phyloP scores from a whole-genome alignment of 768 basidiomycete species.

The Mycena filopes region DNA sequence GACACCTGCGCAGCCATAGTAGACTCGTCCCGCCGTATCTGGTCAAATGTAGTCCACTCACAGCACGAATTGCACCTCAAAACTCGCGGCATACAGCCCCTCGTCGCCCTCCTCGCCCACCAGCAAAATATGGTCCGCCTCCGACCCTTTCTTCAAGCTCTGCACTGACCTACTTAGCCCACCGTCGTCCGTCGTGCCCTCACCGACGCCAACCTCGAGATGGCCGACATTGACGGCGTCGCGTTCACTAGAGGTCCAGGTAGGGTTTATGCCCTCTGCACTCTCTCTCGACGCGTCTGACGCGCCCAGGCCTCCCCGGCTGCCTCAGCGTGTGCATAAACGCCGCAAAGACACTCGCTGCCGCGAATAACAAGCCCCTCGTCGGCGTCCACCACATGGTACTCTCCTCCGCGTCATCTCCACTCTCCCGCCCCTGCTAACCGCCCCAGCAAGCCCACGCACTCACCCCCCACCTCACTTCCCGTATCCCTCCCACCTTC shows the following conservation, averaged over 20 bases:
- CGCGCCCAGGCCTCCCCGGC: conserved; percentile 73
- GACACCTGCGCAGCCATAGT: conserved; percentile 94
- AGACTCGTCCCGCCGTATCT: conserved; percentile 70
- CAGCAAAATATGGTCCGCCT: conserved; percentile 76
- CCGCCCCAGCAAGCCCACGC: conserved; percentile 88
- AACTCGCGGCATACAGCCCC: conserved; percentile 82
- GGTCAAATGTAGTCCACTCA: conserved; percentile 88
- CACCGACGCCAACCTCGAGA: conserved; percentile 65
- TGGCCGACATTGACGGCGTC: conserved; percentile 81
- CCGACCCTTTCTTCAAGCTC: background rate
- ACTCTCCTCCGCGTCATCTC: background rate
- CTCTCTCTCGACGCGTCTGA: conserved; percentile 17
- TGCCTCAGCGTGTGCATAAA: conserved; percentile 84
- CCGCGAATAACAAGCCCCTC: conserved; percentile 79
- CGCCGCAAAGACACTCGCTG: conserved; percentile 88
- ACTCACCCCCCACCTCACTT: conserved; percentile 80
- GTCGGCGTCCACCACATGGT: conserved; percentile 98
- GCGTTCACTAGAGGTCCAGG: conserved; percentile 93
- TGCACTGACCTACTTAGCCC: conserved; percentile 59
- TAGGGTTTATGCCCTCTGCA: conserved; percentile 41
- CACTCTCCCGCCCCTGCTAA: conserved; percentile 7
- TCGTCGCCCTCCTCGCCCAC: conserved; percentile 81
- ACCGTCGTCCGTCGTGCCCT: conserved; percentile 76
- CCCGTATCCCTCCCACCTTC: conserved; percentile 62
- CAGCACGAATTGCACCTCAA: conserved; percentile 76